Evolutionary conservation across 1,139 yeast species (phyloP).

Genomic region (Wickerhamomyces sp.): DNA sequence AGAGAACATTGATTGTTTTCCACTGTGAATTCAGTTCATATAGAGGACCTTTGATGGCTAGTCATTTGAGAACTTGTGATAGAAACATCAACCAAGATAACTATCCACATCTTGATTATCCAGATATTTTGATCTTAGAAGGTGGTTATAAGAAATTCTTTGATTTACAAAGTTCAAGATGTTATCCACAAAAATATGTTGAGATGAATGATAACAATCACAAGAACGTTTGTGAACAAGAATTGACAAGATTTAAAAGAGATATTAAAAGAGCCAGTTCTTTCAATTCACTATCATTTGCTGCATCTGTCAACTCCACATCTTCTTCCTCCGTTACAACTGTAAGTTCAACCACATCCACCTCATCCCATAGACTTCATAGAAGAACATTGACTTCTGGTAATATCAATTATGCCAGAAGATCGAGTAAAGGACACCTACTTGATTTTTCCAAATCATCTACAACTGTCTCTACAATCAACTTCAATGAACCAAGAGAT

Average conservation of each 20-base stretch:
- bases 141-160: conserved; percentile 88
- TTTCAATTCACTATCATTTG: conserved; percentile 22
- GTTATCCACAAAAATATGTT: conserved; percentile 74
- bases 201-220: conserved; percentile 82
- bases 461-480: conserved; percentile 1
- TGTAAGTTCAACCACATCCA: conserved; percentile 1
- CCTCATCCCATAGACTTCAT: conserved; percentile 12
- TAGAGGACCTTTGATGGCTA: conserved; percentile 90
- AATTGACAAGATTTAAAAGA: conserved; percentile 63
- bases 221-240: conserved; percentile 61
- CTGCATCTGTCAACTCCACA: conserved; percentile 23
- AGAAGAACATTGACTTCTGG: conserved; percentile 21
- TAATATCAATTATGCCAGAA: conserved; percentile 11
- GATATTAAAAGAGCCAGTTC: conserved; percentile 44
- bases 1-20: conserved; percentile 57
- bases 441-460: conserved; percentile 16
- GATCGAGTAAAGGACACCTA: conserved; percentile 14
- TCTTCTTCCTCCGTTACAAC: too few relatives aligned
- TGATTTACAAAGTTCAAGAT: conserved; percentile 45
- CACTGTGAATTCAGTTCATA: conserved; percentile 94
- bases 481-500: conserved; percentile 7
- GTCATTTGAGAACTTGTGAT: conserved; percentile 79
- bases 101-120: conserved; percentile 79
- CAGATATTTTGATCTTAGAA: conserved; percentile 81
- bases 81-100: conserved; percentile 63